Percentiles rank a stretch among this genome's conserved stretches.
These are phyloP conservation scores for Aureobasidium sp. DNA, from an alignment of 2,329 filamentous ascomycete genomes.

Conservation along the genomic window DNA sequence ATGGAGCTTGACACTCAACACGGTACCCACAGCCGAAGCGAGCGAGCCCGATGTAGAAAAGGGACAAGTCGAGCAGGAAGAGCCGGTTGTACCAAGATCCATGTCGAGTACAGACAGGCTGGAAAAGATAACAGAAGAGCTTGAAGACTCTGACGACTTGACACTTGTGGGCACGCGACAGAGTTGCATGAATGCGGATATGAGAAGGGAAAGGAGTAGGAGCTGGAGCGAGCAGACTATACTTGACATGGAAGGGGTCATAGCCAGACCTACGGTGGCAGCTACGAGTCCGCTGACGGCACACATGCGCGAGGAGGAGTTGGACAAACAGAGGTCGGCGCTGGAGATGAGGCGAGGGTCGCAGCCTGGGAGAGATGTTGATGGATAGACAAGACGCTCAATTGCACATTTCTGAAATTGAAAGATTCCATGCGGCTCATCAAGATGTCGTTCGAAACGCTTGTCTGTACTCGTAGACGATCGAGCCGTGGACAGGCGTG, in stretches of 20 bases:
- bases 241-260: not conserved
- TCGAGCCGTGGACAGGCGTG: not conserved
- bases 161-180: not conserved
- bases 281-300: not conserved
- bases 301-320: not conserved
- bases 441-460: not conserved
- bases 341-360: not conserved
- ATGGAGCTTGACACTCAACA: slow-evolving; percentile 9
- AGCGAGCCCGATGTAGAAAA: not conserved
- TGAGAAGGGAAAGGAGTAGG: not conserved
- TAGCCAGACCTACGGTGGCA: not conserved
- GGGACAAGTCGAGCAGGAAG: not conserved
- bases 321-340: not conserved
- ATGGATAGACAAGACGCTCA: not conserved
- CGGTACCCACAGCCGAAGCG: not conserved
- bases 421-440: not conserved
- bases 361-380: not conserved
- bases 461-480: not conserved
- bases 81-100: not conserved
- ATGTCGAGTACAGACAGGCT: not conserved
- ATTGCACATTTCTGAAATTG: not conserved
- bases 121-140: not conserved
- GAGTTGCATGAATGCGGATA: not conserved
- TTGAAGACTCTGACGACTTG: slow-evolving; percentile 4
- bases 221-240: slow-evolving; percentile 11